Conservation (phyloP, 31 red algal genomes). For the Odonthalia washingtoniensis region DNA sequence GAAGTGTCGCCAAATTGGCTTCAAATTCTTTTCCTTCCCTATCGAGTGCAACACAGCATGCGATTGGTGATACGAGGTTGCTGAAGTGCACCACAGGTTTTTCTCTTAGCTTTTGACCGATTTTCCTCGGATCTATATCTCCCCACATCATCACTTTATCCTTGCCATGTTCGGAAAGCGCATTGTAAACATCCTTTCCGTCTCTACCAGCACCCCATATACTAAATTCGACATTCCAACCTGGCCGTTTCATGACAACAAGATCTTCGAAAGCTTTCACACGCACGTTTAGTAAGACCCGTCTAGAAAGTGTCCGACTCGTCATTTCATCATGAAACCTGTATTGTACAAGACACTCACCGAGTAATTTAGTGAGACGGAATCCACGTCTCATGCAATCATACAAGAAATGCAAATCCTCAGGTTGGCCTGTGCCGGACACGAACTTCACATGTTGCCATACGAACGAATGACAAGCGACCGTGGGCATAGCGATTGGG, state of each 20-base stretch:
- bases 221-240: slow-evolving; percentile 46
- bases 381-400: slow-evolving; percentile 54
- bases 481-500: slow-evolving; percentile 75
- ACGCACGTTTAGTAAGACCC: slow-evolving; percentile 61
- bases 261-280: slow-evolving; percentile 77
- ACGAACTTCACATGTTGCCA: slow-evolving; percentile 49
- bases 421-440: slow-evolving; percentile 57
- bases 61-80: too few relatives aligned
- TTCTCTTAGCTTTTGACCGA: slow-evolving; percentile 58
- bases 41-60: slow-evolving; percentile 75
- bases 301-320: slow-evolving; percentile 47
- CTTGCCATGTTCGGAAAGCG: slow-evolving; percentile 43
- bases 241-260: slow-evolving; percentile 38
- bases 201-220: slow-evolving; percentile 79
- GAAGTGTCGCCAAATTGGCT: too few relatives aligned
- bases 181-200: slow-evolving; percentile 67
- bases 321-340: slow-evolving; percentile 63
- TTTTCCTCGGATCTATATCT: slow-evolving; percentile 72
- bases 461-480: slow-evolving; percentile 56
- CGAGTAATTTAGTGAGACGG: slow-evolving; percentile 47
- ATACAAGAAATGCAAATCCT: slow-evolving; percentile 81
- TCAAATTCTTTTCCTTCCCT: slow-evolving; percentile 64
- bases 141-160: slow-evolving; percentile 55
- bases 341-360: slow-evolving; percentile 49
- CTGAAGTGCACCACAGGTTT: too few relatives aligned